These are phyloP conservation scores for Glonium stellatum DNA, from an alignment of 495 filamentous ascomycete species.

Conservation along the genomic window DNA sequence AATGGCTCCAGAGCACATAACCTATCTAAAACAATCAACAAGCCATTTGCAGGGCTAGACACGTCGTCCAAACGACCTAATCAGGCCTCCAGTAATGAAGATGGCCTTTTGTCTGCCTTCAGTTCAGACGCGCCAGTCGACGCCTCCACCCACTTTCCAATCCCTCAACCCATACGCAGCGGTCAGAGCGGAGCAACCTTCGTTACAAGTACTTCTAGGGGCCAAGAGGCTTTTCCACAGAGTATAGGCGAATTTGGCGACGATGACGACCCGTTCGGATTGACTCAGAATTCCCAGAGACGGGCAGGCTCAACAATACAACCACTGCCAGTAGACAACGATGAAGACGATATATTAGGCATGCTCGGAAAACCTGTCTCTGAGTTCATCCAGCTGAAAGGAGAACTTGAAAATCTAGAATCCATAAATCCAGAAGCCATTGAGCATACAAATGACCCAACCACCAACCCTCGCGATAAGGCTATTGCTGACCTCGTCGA, in stretches of 20 bases:
- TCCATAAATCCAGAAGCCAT: conserved; percentile 11
- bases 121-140: conserved; percentile 54
- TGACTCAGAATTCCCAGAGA: conserved; percentile 48
- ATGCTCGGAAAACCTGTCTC: conserved; percentile 81
- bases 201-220: conserved; percentile 5
- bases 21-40: conserved; percentile 35
- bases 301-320: conserved; percentile 39
- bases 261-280: conserved; percentile 85
- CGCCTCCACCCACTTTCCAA: conserved; percentile 53
- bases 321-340: conserved; percentile 24
- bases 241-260: conserved; percentile 28
- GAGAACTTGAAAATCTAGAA: conserved; percentile 35
- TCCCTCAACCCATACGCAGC: conserved; percentile 33
- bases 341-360: conserved; percentile 83
- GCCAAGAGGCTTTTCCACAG: conserved; percentile 14
- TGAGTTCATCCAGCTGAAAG: conserved; percentile 46
- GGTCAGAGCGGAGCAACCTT: conserved; percentile 23
- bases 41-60: conserved; percentile 33
- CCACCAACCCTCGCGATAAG: conserved; percentile 59
- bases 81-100: conserved; percentile 37
- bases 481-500: conserved; percentile 88
- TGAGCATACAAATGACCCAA: conserved; percentile 24
- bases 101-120: conserved; percentile 60
- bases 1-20: conserved; percentile 12
- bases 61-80: conserved; percentile 16